Conservation (phyloP, 257 asterid genomes). For the Salvia miltiorrhiza region DNA sequence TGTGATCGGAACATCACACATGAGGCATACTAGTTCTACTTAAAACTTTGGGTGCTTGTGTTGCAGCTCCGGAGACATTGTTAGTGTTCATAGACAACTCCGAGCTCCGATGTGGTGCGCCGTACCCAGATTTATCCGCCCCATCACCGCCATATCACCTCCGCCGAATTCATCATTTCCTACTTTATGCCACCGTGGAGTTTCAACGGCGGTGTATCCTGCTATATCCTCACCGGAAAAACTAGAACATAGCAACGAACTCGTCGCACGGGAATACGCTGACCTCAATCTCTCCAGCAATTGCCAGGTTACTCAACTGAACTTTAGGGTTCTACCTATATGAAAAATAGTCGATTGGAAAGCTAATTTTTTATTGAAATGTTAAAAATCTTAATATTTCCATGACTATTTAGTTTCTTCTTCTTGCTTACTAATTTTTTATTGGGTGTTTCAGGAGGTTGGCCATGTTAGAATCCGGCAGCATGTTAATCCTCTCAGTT, state of each 20-base stretch:
- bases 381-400: background rate
- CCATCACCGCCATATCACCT: slow-evolving; percentile 21
- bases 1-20: no score
- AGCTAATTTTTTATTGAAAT: background rate
- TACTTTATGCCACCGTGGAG: slow-evolving; percentile 21
- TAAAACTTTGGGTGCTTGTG: no score
- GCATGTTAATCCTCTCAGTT: slow-evolving; percentile 91
- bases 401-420: background rate
- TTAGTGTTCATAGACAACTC: no score
- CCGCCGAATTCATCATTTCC: slow-evolving; percentile 18
- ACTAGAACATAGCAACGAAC: slow-evolving; percentile 39
- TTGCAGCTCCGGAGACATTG: no score
- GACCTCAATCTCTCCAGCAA: slow-evolving; percentile 74
- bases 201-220: slow-evolving; percentile 25
- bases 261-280: slow-evolving; percentile 77
- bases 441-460: slow-evolving; percentile 54
- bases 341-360: background rate
- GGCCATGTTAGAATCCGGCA: slow-evolving; percentile 92
- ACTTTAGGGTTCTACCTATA: background rate
- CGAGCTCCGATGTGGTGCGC: slow-evolving; percentile 33
- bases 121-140: slow-evolving; percentile 33
- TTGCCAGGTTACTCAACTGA: slow-evolving; percentile 29
- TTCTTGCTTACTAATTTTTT: no score
- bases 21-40: no score
- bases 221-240: slow-evolving; percentile 22